These are phyloP conservation scores for Hapsidospora chrysogenum DNA, from an alignment of 495 filamentous ascomycete species.

Conservation along the genomic window DNA sequence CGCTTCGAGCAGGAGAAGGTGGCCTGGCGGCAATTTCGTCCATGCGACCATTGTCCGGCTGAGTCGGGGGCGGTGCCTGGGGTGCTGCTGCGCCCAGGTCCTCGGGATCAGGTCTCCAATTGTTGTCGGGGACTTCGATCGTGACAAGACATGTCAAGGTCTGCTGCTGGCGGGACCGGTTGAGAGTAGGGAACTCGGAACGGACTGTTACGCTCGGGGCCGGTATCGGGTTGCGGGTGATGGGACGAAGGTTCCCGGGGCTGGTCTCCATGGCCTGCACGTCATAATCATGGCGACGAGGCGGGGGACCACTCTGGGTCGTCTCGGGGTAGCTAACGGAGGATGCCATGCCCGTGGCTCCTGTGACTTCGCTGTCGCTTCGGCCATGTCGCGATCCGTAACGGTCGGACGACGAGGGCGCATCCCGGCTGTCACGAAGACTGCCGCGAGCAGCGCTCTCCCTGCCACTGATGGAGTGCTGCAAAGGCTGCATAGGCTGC, in stretches of 20 bases:
- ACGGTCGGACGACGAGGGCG: constrained; percentile 39
- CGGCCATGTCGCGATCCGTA: constrained; percentile 59
- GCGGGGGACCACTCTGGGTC: constrained; percentile 33
- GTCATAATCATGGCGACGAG: constrained; percentile 88
- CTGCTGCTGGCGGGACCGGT: constrained; percentile 82
- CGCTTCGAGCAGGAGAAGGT: constrained; percentile 32
- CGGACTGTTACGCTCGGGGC: constrained; percentile 80
- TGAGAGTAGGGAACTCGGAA: constrained; percentile 93
- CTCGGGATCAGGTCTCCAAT: constrained; percentile 77
- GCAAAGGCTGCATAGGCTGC: neutral
- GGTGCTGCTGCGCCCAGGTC: constrained; percentile 56
- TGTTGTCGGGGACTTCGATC: constrained; percentile 82
- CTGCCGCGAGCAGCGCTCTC: constrained; percentile 13
- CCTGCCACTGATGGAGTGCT: constrained; percentile 6
- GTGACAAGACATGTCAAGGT: constrained; percentile 88
- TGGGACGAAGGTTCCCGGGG: constrained; percentile 52
- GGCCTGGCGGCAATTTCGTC: constrained; percentile 29
- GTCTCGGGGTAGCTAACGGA: constrained; percentile 64
- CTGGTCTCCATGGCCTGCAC: constrained; percentile 91
- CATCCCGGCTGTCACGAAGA: constrained; percentile 36
- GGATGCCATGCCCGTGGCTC: constrained; percentile 46
- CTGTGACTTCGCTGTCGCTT: constrained; percentile 38
- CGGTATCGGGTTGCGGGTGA: constrained; percentile 80
- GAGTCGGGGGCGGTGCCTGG: constrained; percentile 16
- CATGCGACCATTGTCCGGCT: constrained; percentile 11